Conservation (phyloP, 2,329 filamentous ascomycete species). For the Knufia petricola region DNA sequence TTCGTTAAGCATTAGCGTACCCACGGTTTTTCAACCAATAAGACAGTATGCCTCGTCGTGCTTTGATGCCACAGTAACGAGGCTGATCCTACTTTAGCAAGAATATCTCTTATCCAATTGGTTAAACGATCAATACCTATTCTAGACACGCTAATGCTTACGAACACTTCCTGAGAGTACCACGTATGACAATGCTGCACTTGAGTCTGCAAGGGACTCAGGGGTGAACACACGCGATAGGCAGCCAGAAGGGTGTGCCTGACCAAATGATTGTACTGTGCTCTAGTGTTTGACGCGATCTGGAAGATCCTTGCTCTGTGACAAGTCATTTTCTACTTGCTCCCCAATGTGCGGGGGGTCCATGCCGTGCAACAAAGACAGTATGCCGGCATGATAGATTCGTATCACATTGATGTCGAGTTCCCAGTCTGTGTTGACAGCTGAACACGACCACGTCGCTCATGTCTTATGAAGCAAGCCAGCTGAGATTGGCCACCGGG, state of each 20-base stretch:
- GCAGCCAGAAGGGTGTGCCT: neutral
- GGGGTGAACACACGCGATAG: neutral
- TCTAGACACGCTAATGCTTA: too few relatives aligned
- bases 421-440: neutral
- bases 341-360: neutral
- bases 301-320: neutral
- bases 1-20: too few relatives aligned
- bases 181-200: too few relatives aligned
- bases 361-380: constrained; percentile 4
- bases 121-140: too few relatives aligned
- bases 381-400: neutral
- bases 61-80: neutral
- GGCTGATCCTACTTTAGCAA: too few relatives aligned
- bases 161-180: too few relatives aligned
- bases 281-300: neutral
- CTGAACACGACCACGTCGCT: neutral
- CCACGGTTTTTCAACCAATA: too few relatives aligned
- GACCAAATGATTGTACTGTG: neutral
- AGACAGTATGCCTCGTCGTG: too few relatives aligned
- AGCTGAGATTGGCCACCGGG: neutral
- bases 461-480: neutral
- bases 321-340: constrained; percentile 4
- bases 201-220: neutral
- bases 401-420: neutral
- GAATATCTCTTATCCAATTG: too few relatives aligned